Conservation (phyloP, 129 eudicot genomes). For the Pittosporum tobira region DNA sequence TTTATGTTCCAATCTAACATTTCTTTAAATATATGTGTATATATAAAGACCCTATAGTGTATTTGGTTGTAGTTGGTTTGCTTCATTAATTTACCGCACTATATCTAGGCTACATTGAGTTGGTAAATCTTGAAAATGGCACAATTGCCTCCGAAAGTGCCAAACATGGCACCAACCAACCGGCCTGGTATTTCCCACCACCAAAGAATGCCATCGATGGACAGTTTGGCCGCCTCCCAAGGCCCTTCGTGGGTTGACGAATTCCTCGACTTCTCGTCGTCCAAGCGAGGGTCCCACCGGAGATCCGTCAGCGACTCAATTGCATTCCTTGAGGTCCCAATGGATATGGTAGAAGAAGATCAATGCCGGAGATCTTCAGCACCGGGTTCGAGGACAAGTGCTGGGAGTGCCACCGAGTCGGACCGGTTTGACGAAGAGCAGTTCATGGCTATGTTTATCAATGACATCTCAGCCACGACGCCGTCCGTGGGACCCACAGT, state of each 20-base stretch:
- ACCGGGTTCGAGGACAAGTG: constrained; percentile 23
- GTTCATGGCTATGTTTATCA: constrained; percentile 78
- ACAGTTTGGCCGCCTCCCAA: constrained; percentile 25
- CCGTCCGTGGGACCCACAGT: constrained; percentile 24
- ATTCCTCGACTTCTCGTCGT: constrained; percentile 71
- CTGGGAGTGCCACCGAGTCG: constrained; percentile 17
- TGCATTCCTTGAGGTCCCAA: constrained; percentile 61
- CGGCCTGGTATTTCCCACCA: constrained; percentile 47
- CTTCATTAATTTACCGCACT: background rate
- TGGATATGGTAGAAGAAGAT: constrained; percentile 14
- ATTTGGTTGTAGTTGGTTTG: constrained; percentile 11
- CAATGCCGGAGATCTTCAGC: constrained; percentile 33
- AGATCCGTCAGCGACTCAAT: constrained; percentile 73
- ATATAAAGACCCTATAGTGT: background rate
- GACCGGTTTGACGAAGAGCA: constrained; percentile 83
- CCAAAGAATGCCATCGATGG: constrained; percentile 44
- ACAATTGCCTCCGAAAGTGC: constrained; percentile 83
- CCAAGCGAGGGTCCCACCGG: constrained; percentile 71
- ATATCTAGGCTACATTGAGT: too few relatives aligned
- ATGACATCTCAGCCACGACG: constrained; percentile 36
- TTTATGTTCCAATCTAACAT: background rate
- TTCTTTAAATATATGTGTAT: background rate
- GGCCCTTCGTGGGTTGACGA: constrained; percentile 71
- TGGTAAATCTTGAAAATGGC: constrained; percentile 57
- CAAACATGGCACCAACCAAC: constrained; percentile 41